Evolutionary conservation across 352 stramenopile species (phyloP).

Genomic region (Albugo laibachii): DNA sequence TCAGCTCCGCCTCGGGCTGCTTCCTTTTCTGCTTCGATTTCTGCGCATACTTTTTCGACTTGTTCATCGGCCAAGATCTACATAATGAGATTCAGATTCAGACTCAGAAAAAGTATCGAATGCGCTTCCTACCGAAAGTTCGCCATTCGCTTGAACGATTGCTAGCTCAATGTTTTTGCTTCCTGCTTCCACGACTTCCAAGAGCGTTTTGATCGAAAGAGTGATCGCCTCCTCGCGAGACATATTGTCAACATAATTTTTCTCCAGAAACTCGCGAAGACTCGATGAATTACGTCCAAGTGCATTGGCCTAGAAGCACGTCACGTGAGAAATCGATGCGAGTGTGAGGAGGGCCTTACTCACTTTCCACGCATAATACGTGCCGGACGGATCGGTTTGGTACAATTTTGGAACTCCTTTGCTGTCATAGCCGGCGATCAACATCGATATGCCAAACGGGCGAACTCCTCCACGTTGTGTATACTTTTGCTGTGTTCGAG

Average conservation of each 20-base stretch:
- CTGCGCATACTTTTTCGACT: constrained; percentile 55
- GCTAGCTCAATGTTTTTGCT: constrained; percentile 99
- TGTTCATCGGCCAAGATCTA: constrained; percentile 54
- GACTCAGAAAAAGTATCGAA: not conserved
- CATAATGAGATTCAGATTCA: not conserved
- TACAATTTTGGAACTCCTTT: constrained; percentile 90
- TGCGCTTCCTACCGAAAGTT: constrained; percentile 33
- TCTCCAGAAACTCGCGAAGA: constrained; percentile 97
- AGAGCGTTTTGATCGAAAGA: constrained; percentile 88
- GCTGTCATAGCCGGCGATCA: constrained; percentile 89
- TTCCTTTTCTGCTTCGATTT: constrained; percentile 75
- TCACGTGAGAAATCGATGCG: not conserved
- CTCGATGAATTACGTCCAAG: constrained; percentile 95
- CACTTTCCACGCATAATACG: constrained; percentile 92
- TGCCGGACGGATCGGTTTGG: constrained; percentile 96
- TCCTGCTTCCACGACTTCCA: constrained; percentile 96
- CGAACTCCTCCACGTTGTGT: constrained; percentile 96
- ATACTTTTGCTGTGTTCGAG: constrained; percentile 93
- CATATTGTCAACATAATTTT: constrained; percentile 90
- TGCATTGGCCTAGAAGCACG: constrained; percentile 62
- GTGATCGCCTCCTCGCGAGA: constrained; percentile 81
- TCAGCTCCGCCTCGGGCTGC: constrained; percentile 39
- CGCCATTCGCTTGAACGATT: constrained; percentile 66
- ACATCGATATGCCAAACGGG: constrained; percentile 96
- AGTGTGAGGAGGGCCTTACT: not conserved